phyloP scores from a whole-genome alignment of 768 basidiomycete species.

The Xerocomellus dryophilus region DNA sequence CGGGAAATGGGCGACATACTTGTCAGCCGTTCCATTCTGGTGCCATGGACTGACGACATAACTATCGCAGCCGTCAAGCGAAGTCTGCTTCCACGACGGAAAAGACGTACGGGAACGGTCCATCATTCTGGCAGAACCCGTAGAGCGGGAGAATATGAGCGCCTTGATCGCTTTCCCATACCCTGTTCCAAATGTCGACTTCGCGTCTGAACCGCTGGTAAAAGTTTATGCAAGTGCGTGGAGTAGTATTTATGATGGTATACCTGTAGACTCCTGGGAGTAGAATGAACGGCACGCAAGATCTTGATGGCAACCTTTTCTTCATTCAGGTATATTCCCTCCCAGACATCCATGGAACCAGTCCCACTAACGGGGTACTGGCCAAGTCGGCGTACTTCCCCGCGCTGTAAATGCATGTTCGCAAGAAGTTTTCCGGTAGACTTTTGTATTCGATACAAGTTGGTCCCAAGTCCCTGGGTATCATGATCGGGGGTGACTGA shows the following conservation, averaged over 20 bases:
- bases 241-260: neutral
- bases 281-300: slow-evolving; percentile 48
- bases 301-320: slow-evolving; percentile 59
- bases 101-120: slow-evolving; percentile 49
- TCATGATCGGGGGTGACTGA: slow-evolving; percentile 13
- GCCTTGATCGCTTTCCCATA: slow-evolving; percentile 53
- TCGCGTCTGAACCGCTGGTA: slow-evolving; percentile 51
- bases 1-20: slow-evolving; percentile 43
- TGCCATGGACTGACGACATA: slow-evolving; percentile 63
- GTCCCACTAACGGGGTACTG: slow-evolving; percentile 50
- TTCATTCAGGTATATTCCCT: slow-evolving; percentile 50
- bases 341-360: slow-evolving; percentile 53
- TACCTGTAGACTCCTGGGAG: slow-evolving; percentile 45
- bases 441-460: slow-evolving; percentile 50
- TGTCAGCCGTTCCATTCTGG: slow-evolving; percentile 46
- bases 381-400: slow-evolving; percentile 50
- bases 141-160: slow-evolving; percentile 55
- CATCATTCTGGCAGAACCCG: slow-evolving; percentile 54
- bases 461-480: slow-evolving; percentile 45
- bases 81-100: neutral
- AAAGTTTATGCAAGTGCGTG: slow-evolving; percentile 2
- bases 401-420: slow-evolving; percentile 47
- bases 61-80: slow-evolving; percentile 26
- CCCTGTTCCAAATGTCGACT: slow-evolving; percentile 50
- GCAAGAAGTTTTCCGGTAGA: slow-evolving; percentile 47